Conservation (phyloP, 768 basidiomycete species). For the Mycena olivaceomarginata region DNA sequence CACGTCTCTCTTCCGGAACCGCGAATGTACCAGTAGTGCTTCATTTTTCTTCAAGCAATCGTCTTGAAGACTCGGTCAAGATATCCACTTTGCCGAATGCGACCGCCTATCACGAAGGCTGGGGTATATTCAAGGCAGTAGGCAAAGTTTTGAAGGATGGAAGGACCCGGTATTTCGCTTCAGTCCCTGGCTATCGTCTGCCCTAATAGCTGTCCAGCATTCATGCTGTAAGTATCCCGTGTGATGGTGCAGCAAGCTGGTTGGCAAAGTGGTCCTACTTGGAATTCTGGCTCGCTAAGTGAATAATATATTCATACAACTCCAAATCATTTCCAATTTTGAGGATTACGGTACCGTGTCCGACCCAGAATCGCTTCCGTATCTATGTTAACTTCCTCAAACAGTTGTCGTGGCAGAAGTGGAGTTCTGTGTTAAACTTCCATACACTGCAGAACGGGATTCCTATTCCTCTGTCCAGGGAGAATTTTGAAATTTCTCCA, state of each 20-base stretch:
- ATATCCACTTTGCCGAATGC: not conserved
- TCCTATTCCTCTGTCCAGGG: too few relatives aligned
- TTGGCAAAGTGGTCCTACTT: not conserved
- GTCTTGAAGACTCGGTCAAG: not conserved
- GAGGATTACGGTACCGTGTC: too few relatives aligned
- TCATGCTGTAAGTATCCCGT: not conserved
- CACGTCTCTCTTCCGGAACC: constrained; percentile 5
- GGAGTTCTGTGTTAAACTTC: too few relatives aligned
- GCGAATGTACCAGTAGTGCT: not conserved
- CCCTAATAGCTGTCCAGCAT: not conserved
- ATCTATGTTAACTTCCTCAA: too few relatives aligned
- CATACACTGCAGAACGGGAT: too few relatives aligned
- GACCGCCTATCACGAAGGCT: not conserved
- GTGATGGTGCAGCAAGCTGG: not conserved
- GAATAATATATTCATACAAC: not conserved
- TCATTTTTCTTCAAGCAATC: not conserved
- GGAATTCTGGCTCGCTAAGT: not conserved
- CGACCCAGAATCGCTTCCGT: too few relatives aligned
- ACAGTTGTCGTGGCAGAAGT: too few relatives aligned
- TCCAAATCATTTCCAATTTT: too few relatives aligned
- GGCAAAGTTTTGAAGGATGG: not conserved
- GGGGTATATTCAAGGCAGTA: not conserved
- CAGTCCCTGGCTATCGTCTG: not conserved
- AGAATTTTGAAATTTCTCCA: too few relatives aligned
- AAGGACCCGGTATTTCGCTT: not conserved